phyloP scores from a whole-genome alignment of 805 yeast genomes.

The Hanseniaspora lindneri region DNA sequence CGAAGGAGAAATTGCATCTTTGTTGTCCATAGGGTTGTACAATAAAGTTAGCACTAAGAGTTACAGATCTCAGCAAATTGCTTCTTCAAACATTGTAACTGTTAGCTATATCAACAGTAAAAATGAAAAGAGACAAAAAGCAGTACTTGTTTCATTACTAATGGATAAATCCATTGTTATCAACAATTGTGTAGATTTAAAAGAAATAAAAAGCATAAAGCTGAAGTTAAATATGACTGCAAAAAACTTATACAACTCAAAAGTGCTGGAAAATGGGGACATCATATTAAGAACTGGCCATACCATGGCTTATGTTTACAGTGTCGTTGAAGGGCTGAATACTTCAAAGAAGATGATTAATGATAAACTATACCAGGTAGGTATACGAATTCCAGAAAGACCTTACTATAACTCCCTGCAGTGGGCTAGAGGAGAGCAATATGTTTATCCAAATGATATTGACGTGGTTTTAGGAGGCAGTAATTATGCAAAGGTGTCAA shows the following conservation, averaged over 20 bases:
- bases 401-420: slow-evolving; percentile 70
- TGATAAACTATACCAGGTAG: slow-evolving; percentile 60
- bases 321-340: slow-evolving; percentile 37
- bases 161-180: slow-evolving; percentile 38
- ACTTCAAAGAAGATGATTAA: slow-evolving; percentile 18
- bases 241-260: slow-evolving; percentile 33
- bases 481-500: slow-evolving; percentile 46
- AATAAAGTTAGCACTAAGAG: slow-evolving; percentile 50
- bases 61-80: slow-evolving; percentile 35
- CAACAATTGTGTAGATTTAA: slow-evolving; percentile 48
- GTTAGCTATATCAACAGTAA: slow-evolving; percentile 22
- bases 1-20: slow-evolving; percentile 35
- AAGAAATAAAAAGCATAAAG: slow-evolving; percentile 42
- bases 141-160: slow-evolving; percentile 37
- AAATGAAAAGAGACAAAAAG: slow-evolving; percentile 31
- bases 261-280: slow-evolving; percentile 44
- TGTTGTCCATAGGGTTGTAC: slow-evolving; percentile 40
- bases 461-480: slow-evolving; percentile 63
- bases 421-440: slow-evolving; percentile 73
- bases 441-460: slow-evolving; percentile 50
- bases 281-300: slow-evolving; percentile 43
- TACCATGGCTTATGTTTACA: slow-evolving; percentile 43
- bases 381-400: slow-evolving; percentile 57
- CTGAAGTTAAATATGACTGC: slow-evolving; percentile 36
- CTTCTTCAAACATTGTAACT: slow-evolving; percentile 42